Evolutionary conservation across 768 basidiomycete genomes (phyloP), one percentile per base, ranked within the genome.

Genomic region (Boletus sp.): DNA sequence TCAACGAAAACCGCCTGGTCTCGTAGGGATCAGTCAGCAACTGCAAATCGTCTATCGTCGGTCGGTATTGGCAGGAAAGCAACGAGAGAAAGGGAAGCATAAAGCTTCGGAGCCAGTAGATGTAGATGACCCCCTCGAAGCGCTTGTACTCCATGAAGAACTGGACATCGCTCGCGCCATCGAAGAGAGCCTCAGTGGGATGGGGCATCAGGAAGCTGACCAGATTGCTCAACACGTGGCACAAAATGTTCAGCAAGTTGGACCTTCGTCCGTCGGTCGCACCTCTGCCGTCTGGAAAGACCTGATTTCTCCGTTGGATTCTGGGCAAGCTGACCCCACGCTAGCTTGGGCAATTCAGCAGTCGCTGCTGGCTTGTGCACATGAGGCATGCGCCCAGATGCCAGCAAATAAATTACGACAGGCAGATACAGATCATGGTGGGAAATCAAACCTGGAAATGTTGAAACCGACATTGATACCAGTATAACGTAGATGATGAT

Each of bases 161-260:
- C 57, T 66, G 8, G 78, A 82, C 17, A 58, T 84, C 18, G 75
- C 76, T 15, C 69, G 62, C 39, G 82, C 82, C 10, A 76, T 85
- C 20, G 74, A 74, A 64, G 74, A 78, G 36, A 84, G 81, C 53
- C 64, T 83, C 39, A 50, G 55, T 30, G 72, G 74, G 46, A 44
- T 58, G 28, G 45, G 40, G 20, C 55, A 60, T 18, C 54, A 50
- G 6, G 52, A 57, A 28, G 55, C 33, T 32, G 28, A 14, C 39
- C 48, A 50, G n/a, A 24, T 61, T 35, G 55, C 61, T 35, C 54
- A 28, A n/a, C 42, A 33, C 9, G 54, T 55, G 1, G 57, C 55
- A 14, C 52, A 60, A 8, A 56, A 48, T 35, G 37, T 58, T 40
- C 47, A 53, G 12, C 59, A 55, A 47, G 53, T 7, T 14, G 53